phyloP scores from a whole-genome alignment of 2,329 filamentous ascomycete genomes.

The Tolypocladium endophyticum region DNA sequence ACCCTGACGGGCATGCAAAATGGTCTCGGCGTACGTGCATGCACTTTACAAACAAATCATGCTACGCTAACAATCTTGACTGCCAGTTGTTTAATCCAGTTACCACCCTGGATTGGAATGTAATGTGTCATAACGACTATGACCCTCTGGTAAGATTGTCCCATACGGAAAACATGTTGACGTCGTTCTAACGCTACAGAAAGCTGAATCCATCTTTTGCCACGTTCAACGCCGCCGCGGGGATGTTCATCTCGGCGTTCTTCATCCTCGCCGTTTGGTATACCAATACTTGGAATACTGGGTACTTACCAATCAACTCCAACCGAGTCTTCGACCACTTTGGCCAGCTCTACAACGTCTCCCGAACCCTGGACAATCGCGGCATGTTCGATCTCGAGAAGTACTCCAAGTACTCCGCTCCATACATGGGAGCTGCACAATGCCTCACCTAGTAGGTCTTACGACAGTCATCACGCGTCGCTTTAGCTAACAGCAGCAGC shows the following conservation, averaged over 20 bases:
- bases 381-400: conserved; percentile 25
- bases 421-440: conserved; percentile 27
- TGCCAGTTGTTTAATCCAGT: conserved; percentile 22
- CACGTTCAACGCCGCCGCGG: conserved; percentile 22
- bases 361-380: conserved; percentile 17
- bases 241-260: conserved; percentile 16
- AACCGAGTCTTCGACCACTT: conserved; percentile 29
- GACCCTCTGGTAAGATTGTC: conserved; percentile 19
- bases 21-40: conserved; percentile 20
- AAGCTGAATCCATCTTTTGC: conserved; percentile 23
- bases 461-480: background rate
- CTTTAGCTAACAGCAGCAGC: background rate
- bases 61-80: background rate
- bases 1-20: conserved; percentile 24
- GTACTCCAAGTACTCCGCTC: conserved; percentile 30
- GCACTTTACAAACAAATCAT: background rate
- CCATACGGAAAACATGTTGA: background rate
- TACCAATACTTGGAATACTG: conserved; percentile 22
- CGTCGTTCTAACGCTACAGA: background rate
- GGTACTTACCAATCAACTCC: conserved; percentile 29
- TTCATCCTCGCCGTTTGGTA: conserved; percentile 20
- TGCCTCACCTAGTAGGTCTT: conserved; percentile 16
- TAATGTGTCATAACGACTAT: conserved; percentile 9
- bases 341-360: conserved; percentile 25
- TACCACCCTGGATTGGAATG: conserved; percentile 33